Evolutionary conservation across 176 grass and related monocot species (phyloP).

Genomic region (Eremochloa ophiuroides): DNA sequence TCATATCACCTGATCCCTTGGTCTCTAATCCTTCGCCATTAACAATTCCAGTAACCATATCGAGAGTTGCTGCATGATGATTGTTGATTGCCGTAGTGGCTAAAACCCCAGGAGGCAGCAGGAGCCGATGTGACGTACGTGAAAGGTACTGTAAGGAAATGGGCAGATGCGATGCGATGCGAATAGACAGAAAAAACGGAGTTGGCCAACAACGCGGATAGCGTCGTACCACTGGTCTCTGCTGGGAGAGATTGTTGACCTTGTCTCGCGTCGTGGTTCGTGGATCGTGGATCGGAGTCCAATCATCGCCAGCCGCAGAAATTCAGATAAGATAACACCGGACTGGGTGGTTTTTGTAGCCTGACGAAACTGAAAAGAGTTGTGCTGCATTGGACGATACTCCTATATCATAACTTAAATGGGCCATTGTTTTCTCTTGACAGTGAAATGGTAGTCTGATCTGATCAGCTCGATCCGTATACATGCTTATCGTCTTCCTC

Average conservation of each 20-base stretch:
- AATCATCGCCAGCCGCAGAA: background rate
- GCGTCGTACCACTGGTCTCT: background rate
- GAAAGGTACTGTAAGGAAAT: background rate
- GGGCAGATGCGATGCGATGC: background rate
- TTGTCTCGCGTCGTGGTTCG: background rate
- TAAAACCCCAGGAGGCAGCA: background rate
- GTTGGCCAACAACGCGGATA: constrained; percentile 9
- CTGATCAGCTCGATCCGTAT: too few species aligned
- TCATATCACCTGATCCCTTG: constrained; percentile 8
- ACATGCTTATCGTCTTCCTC: too few species aligned
- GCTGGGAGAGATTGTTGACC: constrained; percentile 1
- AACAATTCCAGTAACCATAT: background rate
- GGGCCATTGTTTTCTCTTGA: too few species aligned
- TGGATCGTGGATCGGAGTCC: background rate
- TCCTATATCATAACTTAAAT: too few species aligned
- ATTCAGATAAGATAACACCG: background rate
- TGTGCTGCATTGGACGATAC: too few species aligned
- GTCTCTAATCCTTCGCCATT: background rate
- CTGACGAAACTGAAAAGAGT: background rate
- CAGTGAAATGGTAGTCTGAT: too few species aligned
- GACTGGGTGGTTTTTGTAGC: background rate
- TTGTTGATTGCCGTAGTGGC: background rate
- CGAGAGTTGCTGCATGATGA: background rate
- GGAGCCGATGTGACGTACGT: background rate
- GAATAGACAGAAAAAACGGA: background rate